These are phyloP conservation scores for Themeda triandra DNA, from an alignment of 176 grass and related monocot species.

Conservation along the genomic window DNA sequence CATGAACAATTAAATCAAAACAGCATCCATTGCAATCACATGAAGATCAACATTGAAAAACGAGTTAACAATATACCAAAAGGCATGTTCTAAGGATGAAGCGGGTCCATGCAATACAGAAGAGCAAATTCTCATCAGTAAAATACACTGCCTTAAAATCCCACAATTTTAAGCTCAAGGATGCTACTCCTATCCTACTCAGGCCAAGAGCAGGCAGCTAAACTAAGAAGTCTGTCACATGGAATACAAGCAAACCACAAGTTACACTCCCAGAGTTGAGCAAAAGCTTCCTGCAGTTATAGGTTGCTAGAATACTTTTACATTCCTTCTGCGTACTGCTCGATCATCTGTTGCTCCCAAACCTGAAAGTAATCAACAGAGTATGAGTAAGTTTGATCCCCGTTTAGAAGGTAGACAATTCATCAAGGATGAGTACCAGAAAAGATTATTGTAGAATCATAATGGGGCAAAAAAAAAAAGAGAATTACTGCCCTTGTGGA, in stretches of 20 bases:
- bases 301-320: neutral
- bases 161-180: neutral
- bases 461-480: neutral
- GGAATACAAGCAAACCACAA: neutral
- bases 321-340: neutral
- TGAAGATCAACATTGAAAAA: neutral
- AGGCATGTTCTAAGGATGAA: neutral
- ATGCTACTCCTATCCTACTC: neutral
- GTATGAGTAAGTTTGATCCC: neutral
- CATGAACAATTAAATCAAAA: slow-evolving; percentile 1
- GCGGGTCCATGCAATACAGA: neutral
- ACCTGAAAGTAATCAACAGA: slow-evolving; percentile 27
- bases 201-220: neutral
- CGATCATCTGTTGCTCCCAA: neutral
- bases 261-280: neutral
- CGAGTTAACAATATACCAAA: neutral
- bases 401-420: neutral
- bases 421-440: neutral
- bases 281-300: neutral
- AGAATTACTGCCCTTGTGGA: neutral
- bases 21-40: neutral
- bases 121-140: neutral
- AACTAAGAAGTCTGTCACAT: neutral
- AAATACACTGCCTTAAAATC: neutral
- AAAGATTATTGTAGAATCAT: neutral